Base-by-base conservation (phyloP, 106 monocot genomes). In the Platanthera zijinensis region DNA sequence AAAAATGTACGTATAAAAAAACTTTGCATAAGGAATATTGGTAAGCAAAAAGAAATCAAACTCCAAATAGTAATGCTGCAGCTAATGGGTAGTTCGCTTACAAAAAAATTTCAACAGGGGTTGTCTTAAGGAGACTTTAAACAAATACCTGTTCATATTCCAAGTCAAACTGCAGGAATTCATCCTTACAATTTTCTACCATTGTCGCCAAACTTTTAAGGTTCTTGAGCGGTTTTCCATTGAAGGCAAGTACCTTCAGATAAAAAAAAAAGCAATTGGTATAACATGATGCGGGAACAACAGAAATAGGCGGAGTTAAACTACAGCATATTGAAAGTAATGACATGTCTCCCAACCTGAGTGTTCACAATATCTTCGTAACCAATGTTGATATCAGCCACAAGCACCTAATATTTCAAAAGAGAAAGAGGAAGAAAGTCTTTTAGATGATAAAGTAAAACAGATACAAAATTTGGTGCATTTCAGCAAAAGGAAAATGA, bases 361-460 rank as follows among this genome's bases (percentile, higher is more conserved):
- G 94, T 99, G 67, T 99, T 99, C 48, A 99, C 97, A 78, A 99
- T 99, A 57, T 99, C 97, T 88, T 99, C 97, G 77, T 99, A 99
- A 70, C 97, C 97, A 67, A 99, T 99, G 76, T 99, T 99, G 70
- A 99, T 88, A 80, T 99, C 97, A 69, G 94, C 81, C 11, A 99
- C 97, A 83, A 99, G 97, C 51, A 99, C 97, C 97, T 99, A 70
- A 17, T 72, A 57, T 51, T n/a, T 22, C 19, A 82, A 75, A 13
- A 39, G 71, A 75, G 6, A 39, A 39, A 67, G 39, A 39, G 15
- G 10, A 51, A 52, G 52, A 70, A 12, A 10, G 17, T 52, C 5
- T 52, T 52, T 73, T 21, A 51, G 51, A 73, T 12, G 2, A 52
- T 22, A 51, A 69, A 4, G 22, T 52, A 21, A 48, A 70, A 19